phyloP scores from a whole-genome alignment of 768 basidiomycete genomes.

The Calocera viscosa region DNA sequence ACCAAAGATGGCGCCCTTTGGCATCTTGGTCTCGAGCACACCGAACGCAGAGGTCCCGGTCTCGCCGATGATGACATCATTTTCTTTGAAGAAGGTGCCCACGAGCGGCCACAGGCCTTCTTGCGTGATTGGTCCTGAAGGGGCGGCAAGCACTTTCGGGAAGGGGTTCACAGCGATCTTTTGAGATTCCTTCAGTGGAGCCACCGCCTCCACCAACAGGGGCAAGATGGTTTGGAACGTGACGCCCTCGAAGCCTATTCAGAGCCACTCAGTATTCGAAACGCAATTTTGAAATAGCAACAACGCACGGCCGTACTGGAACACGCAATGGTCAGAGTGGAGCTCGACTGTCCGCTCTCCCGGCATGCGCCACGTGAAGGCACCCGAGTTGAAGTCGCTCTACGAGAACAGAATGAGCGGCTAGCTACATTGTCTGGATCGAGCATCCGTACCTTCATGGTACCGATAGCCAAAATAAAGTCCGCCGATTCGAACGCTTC shows the following conservation, averaged over 20 bases:
- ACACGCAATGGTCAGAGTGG: slow-evolving; percentile 51
- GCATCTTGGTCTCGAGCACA: slow-evolving; percentile 66
- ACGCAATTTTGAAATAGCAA: slow-evolving; percentile 17
- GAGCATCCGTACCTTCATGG: slow-evolving; percentile 30
- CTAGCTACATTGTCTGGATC: no score
- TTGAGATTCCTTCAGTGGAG: slow-evolving; percentile 9
- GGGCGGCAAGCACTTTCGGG: background rate
- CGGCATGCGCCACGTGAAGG: slow-evolving; percentile 66
- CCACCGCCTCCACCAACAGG: slow-evolving; percentile 16
- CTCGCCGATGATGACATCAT: slow-evolving; percentile 75
- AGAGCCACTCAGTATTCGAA: background rate
- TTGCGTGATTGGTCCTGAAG: slow-evolving; percentile 48
- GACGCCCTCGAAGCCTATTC: slow-evolving; percentile 18
- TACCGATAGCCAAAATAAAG: slow-evolving; percentile 61
- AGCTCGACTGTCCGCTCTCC: slow-evolving; percentile 53
- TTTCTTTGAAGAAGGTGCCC: slow-evolving; percentile 52
- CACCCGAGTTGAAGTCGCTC: slow-evolving; percentile 80
- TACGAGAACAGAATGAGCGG: no score
- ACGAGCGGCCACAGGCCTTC: slow-evolving; percentile 75
- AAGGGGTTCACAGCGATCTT: slow-evolving; percentile 7
- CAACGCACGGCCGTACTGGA: slow-evolving; percentile 16
- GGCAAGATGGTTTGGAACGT: slow-evolving; percentile 26
- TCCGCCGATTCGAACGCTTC: slow-evolving; percentile 62
- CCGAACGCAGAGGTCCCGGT: slow-evolving; percentile 85
- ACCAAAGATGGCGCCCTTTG: slow-evolving; percentile 50